Conservation (phyloP, 73 alveolate species). For the Paramecium bursaria region DNA sequence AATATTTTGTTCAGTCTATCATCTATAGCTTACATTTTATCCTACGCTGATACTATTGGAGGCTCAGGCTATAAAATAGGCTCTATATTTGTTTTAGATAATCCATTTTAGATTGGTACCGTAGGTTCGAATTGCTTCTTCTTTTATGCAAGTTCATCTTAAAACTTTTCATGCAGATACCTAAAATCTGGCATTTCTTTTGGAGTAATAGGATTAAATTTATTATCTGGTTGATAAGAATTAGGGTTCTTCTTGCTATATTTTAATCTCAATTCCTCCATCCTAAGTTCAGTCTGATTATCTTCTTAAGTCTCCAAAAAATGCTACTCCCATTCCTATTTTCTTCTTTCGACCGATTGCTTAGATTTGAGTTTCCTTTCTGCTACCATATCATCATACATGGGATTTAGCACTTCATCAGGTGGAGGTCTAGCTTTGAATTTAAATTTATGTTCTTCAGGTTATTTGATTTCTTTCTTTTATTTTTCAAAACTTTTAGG, state of each 20-base stretch:
- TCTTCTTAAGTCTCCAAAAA: neutral
- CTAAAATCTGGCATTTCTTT: slow-evolving; percentile 43
- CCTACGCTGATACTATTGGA: neutral
- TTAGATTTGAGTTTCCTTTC: slow-evolving; percentile 13
- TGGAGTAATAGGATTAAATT: slow-evolving; percentile 6
- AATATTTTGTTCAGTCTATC: slow-evolving; percentile 11
- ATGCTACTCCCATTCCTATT: slow-evolving; percentile 42
- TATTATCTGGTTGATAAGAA: slow-evolving; percentile 18
- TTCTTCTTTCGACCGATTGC: slow-evolving; percentile 18
- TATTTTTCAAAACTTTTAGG: slow-evolving; percentile 43
- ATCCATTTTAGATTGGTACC: neutral
- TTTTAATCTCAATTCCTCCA: neutral
- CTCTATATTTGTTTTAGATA: slow-evolving; percentile 15
- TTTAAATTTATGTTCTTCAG: slow-evolving; percentile 8
- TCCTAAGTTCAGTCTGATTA: neutral
- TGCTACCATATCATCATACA: neutral
- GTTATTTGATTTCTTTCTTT: neutral
- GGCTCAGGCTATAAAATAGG: neutral
- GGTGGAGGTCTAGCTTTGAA: slow-evolving; percentile 28
- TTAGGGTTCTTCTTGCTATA: neutral
- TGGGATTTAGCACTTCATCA: neutral
- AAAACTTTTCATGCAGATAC: slow-evolving; percentile 5
- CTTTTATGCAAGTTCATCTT: neutral
- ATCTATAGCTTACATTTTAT: slow-evolving; percentile 17
- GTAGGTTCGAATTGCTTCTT: slow-evolving; percentile 25